Evolutionary conservation across 192 early-diverging fungal genomes (phyloP).

Genomic region (Backusella tuberculispora): DNA sequence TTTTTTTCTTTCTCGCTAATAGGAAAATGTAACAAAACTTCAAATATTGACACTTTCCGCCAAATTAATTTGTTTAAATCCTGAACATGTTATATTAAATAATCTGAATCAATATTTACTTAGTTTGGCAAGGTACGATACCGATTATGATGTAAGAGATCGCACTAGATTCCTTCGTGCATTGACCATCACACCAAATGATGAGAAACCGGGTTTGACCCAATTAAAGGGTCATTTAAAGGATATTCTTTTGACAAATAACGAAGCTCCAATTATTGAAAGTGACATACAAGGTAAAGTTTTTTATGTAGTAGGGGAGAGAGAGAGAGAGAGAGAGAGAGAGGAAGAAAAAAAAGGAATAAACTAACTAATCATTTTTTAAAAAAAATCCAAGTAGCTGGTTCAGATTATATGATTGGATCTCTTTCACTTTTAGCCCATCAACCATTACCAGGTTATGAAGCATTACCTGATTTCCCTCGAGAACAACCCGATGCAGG

Average conservation of each 20-base stretch:
- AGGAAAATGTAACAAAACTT: conserved; percentile 74
- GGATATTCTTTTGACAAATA: conserved; percentile 62
- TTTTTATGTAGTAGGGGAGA: background rate
- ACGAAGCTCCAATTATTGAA: conserved; percentile 53
- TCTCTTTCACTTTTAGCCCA: conserved; percentile 69
- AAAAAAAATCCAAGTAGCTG: conserved; percentile 2
- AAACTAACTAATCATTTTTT: background rate
- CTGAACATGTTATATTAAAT: conserved; percentile 45
- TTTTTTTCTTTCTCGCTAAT: conserved; percentile 11
- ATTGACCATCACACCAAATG: conserved; percentile 26
- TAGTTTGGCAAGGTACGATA: conserved; percentile 89
- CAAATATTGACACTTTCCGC: conserved; percentile 83
- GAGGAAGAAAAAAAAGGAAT: background rate
- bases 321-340: background rate
- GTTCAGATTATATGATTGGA: conserved; percentile 59
- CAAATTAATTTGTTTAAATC: conserved; percentile 61
- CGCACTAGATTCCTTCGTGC: conserved; percentile 76
- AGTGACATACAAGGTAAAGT: conserved; percentile 51
- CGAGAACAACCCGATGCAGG: conserved; percentile 54
- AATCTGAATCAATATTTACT: conserved; percentile 76
- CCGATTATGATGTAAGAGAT: conserved; percentile 89
- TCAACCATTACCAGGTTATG: conserved; percentile 68
- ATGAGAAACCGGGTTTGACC: conserved; percentile 24
- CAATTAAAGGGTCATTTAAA: conserved; percentile 56
- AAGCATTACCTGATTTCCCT: conserved; percentile 83